Evolutionary conservation across 2,329 filamentous ascomycete genomes (phyloP).

Genomic region (Ampelomyces quisqualis): DNA sequence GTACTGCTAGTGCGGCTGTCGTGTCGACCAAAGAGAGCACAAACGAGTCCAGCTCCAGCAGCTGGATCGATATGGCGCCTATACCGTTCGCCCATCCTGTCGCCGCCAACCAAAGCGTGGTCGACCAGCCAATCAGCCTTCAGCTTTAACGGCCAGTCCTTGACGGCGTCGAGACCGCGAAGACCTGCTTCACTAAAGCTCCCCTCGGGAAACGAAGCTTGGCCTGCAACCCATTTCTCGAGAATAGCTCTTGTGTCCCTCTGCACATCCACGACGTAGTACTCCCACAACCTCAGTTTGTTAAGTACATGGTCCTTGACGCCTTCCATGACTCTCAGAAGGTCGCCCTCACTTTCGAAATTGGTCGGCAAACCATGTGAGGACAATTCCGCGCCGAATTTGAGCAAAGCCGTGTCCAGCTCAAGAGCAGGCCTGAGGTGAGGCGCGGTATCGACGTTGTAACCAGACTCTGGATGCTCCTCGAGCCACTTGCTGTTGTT

Average conservation of each 20-base stretch:
- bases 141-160: constrained; percentile 57
- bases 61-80: constrained; percentile 69
- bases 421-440: constrained; percentile 67
- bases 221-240: constrained; percentile 68
- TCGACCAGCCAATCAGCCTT: constrained; percentile 67
- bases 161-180: constrained; percentile 56
- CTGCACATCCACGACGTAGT: constrained; percentile 81
- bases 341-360: constrained; percentile 68
- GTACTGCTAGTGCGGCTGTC: constrained; percentile 53
- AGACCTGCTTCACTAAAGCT: constrained; percentile 51
- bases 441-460: constrained; percentile 89
- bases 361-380: constrained; percentile 73
- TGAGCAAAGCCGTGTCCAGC: constrained; percentile 71
- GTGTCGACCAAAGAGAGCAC: constrained; percentile 68
- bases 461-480: constrained; percentile 91
- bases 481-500: constrained; percentile 93
- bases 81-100: constrained; percentile 78
- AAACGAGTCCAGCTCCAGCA: constrained; percentile 68
- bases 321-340: constrained; percentile 78
- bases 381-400: constrained; percentile 63
- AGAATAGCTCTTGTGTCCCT: constrained; percentile 67
- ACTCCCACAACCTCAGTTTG: constrained; percentile 85
- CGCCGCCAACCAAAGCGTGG: constrained; percentile 68
- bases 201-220: constrained; percentile 57
- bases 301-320: constrained; percentile 79